phyloP scores from a whole-genome alignment of 1,284 basidiomycete genomes.

The Leccinum pachyderme region DNA sequence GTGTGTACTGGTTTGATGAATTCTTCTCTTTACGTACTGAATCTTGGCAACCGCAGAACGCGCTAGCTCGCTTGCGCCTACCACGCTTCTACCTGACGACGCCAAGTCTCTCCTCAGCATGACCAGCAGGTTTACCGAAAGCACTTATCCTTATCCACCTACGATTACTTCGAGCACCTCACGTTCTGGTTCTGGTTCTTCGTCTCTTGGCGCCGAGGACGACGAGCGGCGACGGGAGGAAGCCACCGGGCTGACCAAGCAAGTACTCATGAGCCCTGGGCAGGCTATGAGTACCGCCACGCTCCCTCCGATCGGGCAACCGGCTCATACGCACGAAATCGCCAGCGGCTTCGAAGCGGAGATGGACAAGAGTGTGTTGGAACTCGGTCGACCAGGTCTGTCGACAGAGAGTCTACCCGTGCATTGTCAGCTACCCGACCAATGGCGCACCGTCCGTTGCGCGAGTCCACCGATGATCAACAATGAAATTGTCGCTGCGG shows the following conservation, averaged over 20 bases:
- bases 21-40: conserved; percentile 12
- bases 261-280: conserved; percentile 24
- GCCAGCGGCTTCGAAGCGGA: conserved; percentile 13
- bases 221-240: conserved; percentile 26
- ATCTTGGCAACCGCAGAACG: conserved; percentile 15
- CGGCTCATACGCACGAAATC: conserved; percentile 1
- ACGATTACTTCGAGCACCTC: conserved; percentile 26
- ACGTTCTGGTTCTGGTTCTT: conserved; percentile 19
- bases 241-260: conserved; percentile 17
- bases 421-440: not conserved
- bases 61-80: conserved; percentile 15
- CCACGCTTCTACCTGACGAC: conserved; percentile 25
- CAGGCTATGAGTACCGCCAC: conserved; percentile 23
- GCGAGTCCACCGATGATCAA: conserved; percentile 5
- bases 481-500: not conserved
- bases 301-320: conserved; percentile 17
- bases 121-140: conserved; percentile 30
- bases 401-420: conserved; percentile 33
- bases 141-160: conserved; percentile 29
- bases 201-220: conserved; percentile 24
- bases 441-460: not conserved
- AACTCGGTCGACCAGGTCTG: conserved; percentile 27
- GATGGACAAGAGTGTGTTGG: conserved; percentile 31
- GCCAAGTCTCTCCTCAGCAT: conserved; percentile 32
- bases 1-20: conserved; percentile 18